Conservation (phyloP, 495 filamentous ascomycete species). For the Cenococcum geophilum region DNA sequence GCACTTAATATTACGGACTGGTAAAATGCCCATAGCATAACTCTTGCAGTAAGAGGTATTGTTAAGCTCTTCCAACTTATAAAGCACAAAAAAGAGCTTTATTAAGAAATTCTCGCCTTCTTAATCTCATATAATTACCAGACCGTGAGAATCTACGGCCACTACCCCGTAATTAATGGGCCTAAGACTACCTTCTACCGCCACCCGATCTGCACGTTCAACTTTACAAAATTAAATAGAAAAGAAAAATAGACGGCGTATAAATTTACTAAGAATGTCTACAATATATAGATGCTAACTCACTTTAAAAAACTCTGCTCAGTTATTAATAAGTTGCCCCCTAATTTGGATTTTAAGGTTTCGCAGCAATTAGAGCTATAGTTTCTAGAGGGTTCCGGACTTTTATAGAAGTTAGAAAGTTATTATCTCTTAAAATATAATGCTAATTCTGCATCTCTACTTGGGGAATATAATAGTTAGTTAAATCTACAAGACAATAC, state of each 20-base stretch:
- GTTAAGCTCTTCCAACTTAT: slow-evolving; percentile 37
- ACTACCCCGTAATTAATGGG: slow-evolving; percentile 24
- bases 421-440: not conserved
- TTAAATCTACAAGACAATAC: slow-evolving; percentile 10
- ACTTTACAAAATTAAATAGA: slow-evolving; percentile 33
- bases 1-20: slow-evolving; percentile 37
- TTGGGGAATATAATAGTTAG: not conserved
- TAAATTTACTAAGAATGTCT: slow-evolving; percentile 30
- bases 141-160: slow-evolving; percentile 35
- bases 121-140: slow-evolving; percentile 45
- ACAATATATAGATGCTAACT: slow-evolving; percentile 24
- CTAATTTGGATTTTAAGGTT: slow-evolving; percentile 20
- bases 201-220: slow-evolving; percentile 30
- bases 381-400: not conserved
- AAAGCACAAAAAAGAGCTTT: slow-evolving; percentile 37
- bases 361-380: not conserved
- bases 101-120: slow-evolving; percentile 43
- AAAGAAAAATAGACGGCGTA: slow-evolving; percentile 37
- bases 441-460: not conserved
- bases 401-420: not conserved
- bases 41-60: slow-evolving; percentile 34
- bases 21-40: slow-evolving; percentile 40
- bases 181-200: slow-evolving; percentile 34
- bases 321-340: slow-evolving; percentile 11
- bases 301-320: slow-evolving; percentile 31